Evolutionary conservation across 371 early-diverging fungal genomes (phyloP).

Genomic region (Zychaea mexicana): DNA sequence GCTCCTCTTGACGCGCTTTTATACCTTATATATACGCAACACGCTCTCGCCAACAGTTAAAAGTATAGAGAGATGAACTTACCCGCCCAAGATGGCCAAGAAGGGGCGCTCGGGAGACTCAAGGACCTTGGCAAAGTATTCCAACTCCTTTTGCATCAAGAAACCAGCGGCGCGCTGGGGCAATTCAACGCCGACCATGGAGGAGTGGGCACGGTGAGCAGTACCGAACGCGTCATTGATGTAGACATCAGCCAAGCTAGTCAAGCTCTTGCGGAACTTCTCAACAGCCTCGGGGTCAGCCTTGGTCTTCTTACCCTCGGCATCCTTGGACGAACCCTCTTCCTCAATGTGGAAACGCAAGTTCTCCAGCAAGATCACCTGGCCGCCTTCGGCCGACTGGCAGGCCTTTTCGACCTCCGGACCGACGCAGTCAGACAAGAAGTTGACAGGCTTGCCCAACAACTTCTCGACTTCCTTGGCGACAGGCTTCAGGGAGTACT

Average conservation of each 20-base stretch:
- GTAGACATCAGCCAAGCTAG: constrained; percentile 95
- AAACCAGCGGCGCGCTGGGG: constrained; percentile 94
- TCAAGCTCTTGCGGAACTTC: constrained; percentile 89
- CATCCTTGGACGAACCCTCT: constrained; percentile 94
- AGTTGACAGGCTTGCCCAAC: constrained; percentile 84
- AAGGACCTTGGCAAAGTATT: constrained; percentile 95
- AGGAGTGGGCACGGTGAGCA: constrained; percentile 96
- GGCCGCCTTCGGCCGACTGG: constrained; percentile 74
- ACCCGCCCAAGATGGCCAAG: constrained; percentile 98
- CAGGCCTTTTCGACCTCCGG: constrained; percentile 84
- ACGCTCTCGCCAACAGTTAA: too few relatives aligned
- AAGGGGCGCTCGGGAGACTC: constrained; percentile 95
- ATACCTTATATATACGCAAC: neutral
- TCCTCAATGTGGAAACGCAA: constrained; percentile 98
- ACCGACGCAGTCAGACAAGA: constrained; percentile 95
- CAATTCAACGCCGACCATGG: constrained; percentile 96
- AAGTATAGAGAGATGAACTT: constrained; percentile 11
- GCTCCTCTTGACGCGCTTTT: neutral
- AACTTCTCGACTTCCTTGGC: constrained; percentile 85
- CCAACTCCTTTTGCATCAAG: constrained; percentile 99
- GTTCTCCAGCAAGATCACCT: constrained; percentile 97
- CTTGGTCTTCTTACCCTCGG: constrained; percentile 89
- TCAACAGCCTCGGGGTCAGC: constrained; percentile 82
- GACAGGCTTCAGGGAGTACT: constrained; percentile 94
- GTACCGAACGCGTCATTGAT: constrained; percentile 99